Evolutionary conservation across 768 basidiomycete species (phyloP), one percentile per base, ranked within the genome.

Genomic region (Mycena galopus): DNA sequence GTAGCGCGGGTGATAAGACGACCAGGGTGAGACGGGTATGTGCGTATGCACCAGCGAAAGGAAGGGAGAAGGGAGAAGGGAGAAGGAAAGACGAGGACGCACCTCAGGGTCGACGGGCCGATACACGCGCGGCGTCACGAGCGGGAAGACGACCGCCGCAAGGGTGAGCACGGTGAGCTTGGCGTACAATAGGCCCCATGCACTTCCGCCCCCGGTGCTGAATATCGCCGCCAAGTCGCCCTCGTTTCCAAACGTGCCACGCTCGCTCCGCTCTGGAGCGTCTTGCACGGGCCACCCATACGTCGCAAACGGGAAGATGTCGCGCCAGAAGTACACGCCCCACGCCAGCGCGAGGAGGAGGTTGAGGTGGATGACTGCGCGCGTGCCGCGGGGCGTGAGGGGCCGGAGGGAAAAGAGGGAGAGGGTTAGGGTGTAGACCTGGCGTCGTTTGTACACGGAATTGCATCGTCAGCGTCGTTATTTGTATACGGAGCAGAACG

Each of bases 271-370:
- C n/a, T 8, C 39, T 16, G 39, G 6, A 16, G 39, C 12, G 73
- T 92, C 92, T 23, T 80, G 73, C 1, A 89, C 88, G 4, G 66
- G 50, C 42, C 86, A 77, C 9, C 83, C 81, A 78, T 82, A 90
- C 2, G 89, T 92, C 10, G 85, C 84, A 16, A 92, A 77, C 5
- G 92, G 92, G 82, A 86, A 91, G 7, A 93, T 67, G 76, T 90
- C 87, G 42, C 91, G 86, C 76, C 90, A 90, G 42, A 81, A 78
- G 76, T 88, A 93, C 0, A 91, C 83, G 1, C 67, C 72, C 82
- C 73, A 82, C 67, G 77, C 81, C 63, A 73, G 84, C 32, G 82
- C 61, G 9, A 84, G 74, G 1, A 84, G 56, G 29, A 77, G 21
- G 42, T 75, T 80, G 21, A 79, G 73, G 68, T 84, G 81, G 30